Conservation (phyloP, 2,329 filamentous ascomycete genomes). For the Cladosporium sp. region DNA sequence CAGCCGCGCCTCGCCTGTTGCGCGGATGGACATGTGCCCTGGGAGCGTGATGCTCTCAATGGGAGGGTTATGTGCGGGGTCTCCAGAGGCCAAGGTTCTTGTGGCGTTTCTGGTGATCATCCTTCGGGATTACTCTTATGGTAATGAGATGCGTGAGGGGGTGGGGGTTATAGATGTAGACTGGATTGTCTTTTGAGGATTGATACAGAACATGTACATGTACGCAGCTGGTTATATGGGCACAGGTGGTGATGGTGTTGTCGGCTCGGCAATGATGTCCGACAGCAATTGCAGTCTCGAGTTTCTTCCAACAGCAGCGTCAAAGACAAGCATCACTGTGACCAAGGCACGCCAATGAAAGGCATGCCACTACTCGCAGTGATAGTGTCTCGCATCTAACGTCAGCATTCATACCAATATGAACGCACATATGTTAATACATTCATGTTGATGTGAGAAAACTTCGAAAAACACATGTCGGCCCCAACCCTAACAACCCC, state of each 20-base stretch:
- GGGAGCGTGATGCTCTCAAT: background rate
- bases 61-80: constrained; percentile 3
- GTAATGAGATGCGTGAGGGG: background rate
- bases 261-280: background rate
- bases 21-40: constrained; percentile 1
- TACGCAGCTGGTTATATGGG: background rate
- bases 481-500: background rate
- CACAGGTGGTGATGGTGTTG: background rate
- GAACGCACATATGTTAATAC: background rate
- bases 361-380: background rate
- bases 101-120: constrained; percentile 1
- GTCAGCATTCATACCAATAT: background rate
- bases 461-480: no score
- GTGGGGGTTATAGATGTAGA: background rate
- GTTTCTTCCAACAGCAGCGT: background rate
- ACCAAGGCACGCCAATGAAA: background rate
- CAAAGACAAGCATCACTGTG: background rate
- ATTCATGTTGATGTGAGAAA: background rate
- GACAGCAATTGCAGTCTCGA: background rate
- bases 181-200: background rate
- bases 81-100: constrained; percentile 11
- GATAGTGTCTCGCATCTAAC: no score
- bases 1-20: background rate
- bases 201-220: no score
- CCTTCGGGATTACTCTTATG: background rate